phyloP scores from a whole-genome alignment of 306 rosid genomes.

The Pachyrhizus erosus region DNA sequence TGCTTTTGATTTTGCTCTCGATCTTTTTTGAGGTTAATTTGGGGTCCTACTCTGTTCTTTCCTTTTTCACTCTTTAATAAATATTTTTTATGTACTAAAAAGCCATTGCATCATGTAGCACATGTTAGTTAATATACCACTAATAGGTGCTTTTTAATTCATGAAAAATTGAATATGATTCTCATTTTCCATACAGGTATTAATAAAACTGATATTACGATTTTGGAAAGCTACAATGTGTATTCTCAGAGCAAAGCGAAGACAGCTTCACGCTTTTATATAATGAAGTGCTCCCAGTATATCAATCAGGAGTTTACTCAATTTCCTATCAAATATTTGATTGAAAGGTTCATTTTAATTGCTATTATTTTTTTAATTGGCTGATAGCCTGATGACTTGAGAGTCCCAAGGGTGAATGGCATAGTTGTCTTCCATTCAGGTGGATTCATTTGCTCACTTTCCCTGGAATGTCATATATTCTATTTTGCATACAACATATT shows the following conservation, averaged over 20 bases:
- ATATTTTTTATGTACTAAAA: slow-evolving; percentile 5
- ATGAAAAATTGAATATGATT: slow-evolving; percentile 30
- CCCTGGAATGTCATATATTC: slow-evolving; percentile 4
- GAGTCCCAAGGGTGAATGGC: slow-evolving; percentile 33
- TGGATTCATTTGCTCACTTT: slow-evolving; percentile 11
- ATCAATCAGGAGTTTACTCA: slow-evolving; percentile 37
- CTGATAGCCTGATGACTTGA: slow-evolving; percentile 33
- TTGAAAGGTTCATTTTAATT: slow-evolving; percentile 61
- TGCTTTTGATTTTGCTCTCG: not conserved
- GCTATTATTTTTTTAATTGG: not conserved
- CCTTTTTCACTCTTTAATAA: not conserved
- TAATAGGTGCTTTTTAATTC: slow-evolving; percentile 13
- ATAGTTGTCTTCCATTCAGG: slow-evolving; percentile 26
- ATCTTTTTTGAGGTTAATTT: slow-evolving; percentile 20
- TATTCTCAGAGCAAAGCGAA: slow-evolving; percentile 72
- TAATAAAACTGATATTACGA: slow-evolving; percentile 52
- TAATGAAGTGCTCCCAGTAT: slow-evolving; percentile 61
- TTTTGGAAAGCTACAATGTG: slow-evolving; percentile 64
- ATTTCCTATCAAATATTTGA: slow-evolving; percentile 64
- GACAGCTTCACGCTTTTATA: slow-evolving; percentile 66
- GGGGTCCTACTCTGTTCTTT: not conserved
- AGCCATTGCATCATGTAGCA: slow-evolving; percentile 22
- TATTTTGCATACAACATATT: slow-evolving; percentile 3
- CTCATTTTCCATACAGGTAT: slow-evolving; percentile 57
- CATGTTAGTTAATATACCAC: slow-evolving; percentile 34